These are phyloP conservation scores for Solanum virginianum DNA, from an alignment of 257 asterid species.

Conservation along the genomic window DNA sequence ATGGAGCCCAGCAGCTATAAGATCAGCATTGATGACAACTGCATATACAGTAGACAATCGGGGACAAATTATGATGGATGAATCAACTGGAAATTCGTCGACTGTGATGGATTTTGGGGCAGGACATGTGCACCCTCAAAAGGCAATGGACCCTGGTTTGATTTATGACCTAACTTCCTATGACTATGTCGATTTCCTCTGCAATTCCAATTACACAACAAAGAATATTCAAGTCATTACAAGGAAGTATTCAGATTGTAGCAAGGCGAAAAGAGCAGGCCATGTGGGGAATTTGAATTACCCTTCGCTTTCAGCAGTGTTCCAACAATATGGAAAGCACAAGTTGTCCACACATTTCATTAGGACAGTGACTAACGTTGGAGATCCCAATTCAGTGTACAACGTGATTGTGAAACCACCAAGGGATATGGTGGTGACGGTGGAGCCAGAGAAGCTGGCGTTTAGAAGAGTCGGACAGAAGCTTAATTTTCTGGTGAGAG, in stretches of 20 bases:
- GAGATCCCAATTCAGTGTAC: slow-evolving; percentile 41
- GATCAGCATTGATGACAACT: slow-evolving; percentile 86
- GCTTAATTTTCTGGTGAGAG: slow-evolving; percentile 66
- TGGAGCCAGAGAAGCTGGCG: slow-evolving; percentile 48
- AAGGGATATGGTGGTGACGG: slow-evolving; percentile 37
- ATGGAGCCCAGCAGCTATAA: slow-evolving; percentile 88
- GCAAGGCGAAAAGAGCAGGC: slow-evolving; percentile 64
- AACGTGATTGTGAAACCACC: slow-evolving; percentile 41
- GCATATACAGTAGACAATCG: slow-evolving; percentile 62
- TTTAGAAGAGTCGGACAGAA: slow-evolving; percentile 81
- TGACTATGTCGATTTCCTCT: slow-evolving; percentile 67
- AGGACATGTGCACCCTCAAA: slow-evolving; percentile 82
- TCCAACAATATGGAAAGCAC: slow-evolving; percentile 56
- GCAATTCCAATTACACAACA: slow-evolving; percentile 62
- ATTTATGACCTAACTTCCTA: slow-evolving; percentile 51
- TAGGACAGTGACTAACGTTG: slow-evolving; percentile 67
- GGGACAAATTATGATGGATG: slow-evolving; percentile 61
- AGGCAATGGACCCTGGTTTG: slow-evolving; percentile 86
- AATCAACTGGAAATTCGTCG: slow-evolving; percentile 60
- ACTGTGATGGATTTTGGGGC: slow-evolving; percentile 81
- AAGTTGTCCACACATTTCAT: slow-evolving; percentile 73
- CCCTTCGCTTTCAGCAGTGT: slow-evolving; percentile 61
- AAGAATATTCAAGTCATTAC: slow-evolving; percentile 47
- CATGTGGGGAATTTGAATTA: slow-evolving; percentile 73
- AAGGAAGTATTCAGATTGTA: slow-evolving; percentile 41